A percentile compares a stretch with the other conserved stretches of the same genome.
Evolutionary conservation across 2,329 filamentous ascomycete genomes (phyloP).

Genomic region (Arthrinium puccinioides): DNA sequence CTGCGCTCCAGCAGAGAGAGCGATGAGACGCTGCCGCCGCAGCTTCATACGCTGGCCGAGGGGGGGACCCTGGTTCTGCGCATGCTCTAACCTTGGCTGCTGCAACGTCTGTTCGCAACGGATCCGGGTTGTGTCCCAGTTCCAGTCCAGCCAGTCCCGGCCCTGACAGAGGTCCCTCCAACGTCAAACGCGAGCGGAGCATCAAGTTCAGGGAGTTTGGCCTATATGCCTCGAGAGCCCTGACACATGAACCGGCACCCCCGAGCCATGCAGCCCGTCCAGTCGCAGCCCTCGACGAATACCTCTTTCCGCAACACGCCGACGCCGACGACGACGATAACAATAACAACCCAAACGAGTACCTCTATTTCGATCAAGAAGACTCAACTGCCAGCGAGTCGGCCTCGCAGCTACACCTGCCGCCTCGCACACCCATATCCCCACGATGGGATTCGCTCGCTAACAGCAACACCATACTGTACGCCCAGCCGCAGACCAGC

Average conservation of each 20-base stretch:
- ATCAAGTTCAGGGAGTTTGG: conserved; percentile 17
- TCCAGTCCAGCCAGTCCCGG: too few species aligned
- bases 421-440: conserved; percentile 25
- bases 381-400: background rate
- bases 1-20: too few species aligned
- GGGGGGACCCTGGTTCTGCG: conserved; percentile 5
- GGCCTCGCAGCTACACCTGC: conserved; percentile 24
- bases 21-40: background rate
- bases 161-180: conserved; percentile 11
- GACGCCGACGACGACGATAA: conserved; percentile 6
- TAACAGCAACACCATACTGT: conserved; percentile 14
- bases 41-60: conserved; percentile 2
- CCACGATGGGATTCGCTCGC: conserved; percentile 40
- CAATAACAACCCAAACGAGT: conserved; percentile 9
- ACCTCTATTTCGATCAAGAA: conserved; percentile 6
- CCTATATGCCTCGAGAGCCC: conserved; percentile 13
- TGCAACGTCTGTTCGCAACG: conserved; percentile 9
- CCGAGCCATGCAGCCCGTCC: conserved; percentile 7
- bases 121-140: too few species aligned
- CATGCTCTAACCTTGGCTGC: conserved; percentile 7
- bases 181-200: conserved; percentile 19
- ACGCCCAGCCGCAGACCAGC: conserved; percentile 17
- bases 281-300: conserved; percentile 10
- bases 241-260: conserved; percentile 15
- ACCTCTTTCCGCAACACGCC: conserved; percentile 5